These are phyloP conservation scores for Cercospora janseana DNA, from an alignment of 2,329 filamentous ascomycete genomes.

Conservation along the genomic window DNA sequence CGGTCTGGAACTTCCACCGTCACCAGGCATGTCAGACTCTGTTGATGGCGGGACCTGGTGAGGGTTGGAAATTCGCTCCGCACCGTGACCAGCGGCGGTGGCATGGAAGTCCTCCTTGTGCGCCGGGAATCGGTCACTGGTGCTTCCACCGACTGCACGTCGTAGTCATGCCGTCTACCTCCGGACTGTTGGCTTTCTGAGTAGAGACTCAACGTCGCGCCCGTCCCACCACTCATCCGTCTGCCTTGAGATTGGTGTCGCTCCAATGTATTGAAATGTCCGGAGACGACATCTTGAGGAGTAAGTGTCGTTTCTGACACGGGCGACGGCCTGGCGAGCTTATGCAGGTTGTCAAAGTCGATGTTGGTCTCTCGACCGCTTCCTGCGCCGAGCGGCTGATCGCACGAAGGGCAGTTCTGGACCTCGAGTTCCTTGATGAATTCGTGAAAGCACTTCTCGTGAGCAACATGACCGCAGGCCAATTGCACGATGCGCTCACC, in stretches of 20 bases:
- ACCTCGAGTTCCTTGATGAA: constrained; percentile 93
- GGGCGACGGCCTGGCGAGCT: too few relatives aligned
- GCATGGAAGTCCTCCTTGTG: constrained; percentile 77
- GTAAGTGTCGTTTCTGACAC: too few relatives aligned
- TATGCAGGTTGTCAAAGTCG: constrained; percentile 78
- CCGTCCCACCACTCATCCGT: constrained; percentile 76
- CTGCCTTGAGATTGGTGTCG: constrained; percentile 60
- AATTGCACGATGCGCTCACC: constrained; percentile 95
- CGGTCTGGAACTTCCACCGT: constrained; percentile 91
- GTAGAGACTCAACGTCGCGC: constrained; percentile 72
- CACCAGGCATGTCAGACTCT: constrained; percentile 88
- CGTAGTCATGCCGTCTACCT: constrained; percentile 83
- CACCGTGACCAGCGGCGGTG: constrained; percentile 85
- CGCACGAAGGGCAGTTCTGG: constrained; percentile 90
- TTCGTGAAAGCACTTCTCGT: constrained; percentile 98
- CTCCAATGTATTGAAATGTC: constrained; percentile 26
- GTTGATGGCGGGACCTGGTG: constrained; percentile 86
- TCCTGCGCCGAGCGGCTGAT: constrained; percentile 86
- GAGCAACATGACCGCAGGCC: constrained; percentile 93
- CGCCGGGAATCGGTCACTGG: constrained; percentile 71
- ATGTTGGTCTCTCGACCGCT: constrained; percentile 91
- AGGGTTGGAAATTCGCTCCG: constrained; percentile 96
- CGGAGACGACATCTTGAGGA: constrained; percentile 41
- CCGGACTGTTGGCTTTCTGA: constrained; percentile 68
- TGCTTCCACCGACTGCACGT: constrained; percentile 93